Conservation (phyloP, 306 rosid genomes). For the Begonia masoniana region DNA sequence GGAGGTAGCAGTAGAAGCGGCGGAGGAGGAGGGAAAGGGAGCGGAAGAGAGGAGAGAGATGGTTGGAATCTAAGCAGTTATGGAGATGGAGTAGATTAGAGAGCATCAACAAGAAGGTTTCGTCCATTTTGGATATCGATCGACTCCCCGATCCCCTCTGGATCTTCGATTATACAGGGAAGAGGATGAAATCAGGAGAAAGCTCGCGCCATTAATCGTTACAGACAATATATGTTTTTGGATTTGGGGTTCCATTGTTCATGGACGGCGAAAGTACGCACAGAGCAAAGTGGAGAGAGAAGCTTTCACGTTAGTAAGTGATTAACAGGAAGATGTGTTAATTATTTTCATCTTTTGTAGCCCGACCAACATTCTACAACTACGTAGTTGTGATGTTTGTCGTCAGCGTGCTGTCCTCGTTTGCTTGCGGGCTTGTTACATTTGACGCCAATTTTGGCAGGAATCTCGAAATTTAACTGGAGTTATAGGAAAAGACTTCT, state of each 20-base stretch:
- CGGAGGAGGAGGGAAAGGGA: conserved; percentile 29
- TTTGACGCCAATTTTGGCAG: conserved; percentile 48
- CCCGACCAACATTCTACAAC: conserved; percentile 56
- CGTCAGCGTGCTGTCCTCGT: conserved; percentile 23
- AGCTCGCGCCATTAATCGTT: too few relatives aligned
- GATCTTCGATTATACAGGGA: too few relatives aligned
- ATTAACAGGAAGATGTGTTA: too few relatives aligned
- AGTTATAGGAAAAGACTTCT: not conserved
- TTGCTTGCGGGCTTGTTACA: conserved; percentile 48
- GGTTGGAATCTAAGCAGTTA: conserved; percentile 71
- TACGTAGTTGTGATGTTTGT: conserved; percentile 49
- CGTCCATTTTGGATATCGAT: conserved; percentile 34
- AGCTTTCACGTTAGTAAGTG: too few relatives aligned
- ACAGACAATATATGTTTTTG: too few relatives aligned
- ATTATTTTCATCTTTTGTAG: conserved; percentile 37
- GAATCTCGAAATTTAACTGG: conserved; percentile 18
- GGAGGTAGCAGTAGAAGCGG: conserved; percentile 5
- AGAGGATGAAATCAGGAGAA: too few relatives aligned
- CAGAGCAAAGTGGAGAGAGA: too few relatives aligned
- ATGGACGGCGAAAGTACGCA: too few relatives aligned
- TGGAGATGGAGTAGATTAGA: conserved; percentile 86
- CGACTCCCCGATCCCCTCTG: too few relatives aligned
- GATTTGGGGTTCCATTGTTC: too few relatives aligned
- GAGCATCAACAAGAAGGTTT: conserved; percentile 61
- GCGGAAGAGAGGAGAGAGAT: conserved; percentile 46